A percentile compares a stretch with the other conserved stretches of the same genome.
These are phyloP conservation scores for Podospora australis DNA, from an alignment of 495 filamentous ascomycete genomes.

Conservation along the genomic window DNA sequence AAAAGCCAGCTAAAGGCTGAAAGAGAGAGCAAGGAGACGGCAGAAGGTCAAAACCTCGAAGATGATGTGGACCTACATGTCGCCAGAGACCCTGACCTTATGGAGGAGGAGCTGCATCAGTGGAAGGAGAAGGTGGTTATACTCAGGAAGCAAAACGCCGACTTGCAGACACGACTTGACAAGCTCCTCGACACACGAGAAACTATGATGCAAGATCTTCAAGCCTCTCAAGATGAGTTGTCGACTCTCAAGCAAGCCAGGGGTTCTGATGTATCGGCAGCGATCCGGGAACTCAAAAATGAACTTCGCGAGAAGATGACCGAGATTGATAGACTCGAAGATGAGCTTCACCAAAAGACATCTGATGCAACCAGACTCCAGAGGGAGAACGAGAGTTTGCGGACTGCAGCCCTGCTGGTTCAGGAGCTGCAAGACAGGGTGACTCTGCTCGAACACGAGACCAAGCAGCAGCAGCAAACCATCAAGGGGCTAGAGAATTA, in stretches of 20 bases:
- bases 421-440: conserved; percentile 47
- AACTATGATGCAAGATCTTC: conserved; percentile 22
- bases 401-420: conserved; percentile 37
- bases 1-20: conserved; percentile 26
- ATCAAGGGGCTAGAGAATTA: conserved; percentile 71
- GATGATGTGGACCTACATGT: conserved; percentile 12
- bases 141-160: conserved; percentile 28
- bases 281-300: conserved; percentile 33
- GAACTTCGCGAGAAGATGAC: conserved; percentile 35
- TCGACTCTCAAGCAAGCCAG: conserved; percentile 21
- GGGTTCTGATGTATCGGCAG: conserved; percentile 20
- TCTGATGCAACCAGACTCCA: conserved; percentile 24
- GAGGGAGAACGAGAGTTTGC: conserved; percentile 41
- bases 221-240: conserved; percentile 24
- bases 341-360: conserved; percentile 31
- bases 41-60: conserved; percentile 12
- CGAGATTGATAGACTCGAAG: conserved; percentile 32
- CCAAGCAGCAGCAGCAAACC: conserved; percentile 69
- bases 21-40: conserved; percentile 17
- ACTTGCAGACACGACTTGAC: conserved; percentile 27
- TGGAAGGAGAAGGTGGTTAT: conserved; percentile 22
- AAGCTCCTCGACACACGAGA: conserved; percentile 28
- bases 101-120: conserved; percentile 28
- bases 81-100: conserved; percentile 25
- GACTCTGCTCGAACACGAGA: conserved; percentile 62